Evolutionary conservation across 768 basidiomycete genomes (phyloP).

Genomic region (Gelatoporia subvermispora): DNA sequence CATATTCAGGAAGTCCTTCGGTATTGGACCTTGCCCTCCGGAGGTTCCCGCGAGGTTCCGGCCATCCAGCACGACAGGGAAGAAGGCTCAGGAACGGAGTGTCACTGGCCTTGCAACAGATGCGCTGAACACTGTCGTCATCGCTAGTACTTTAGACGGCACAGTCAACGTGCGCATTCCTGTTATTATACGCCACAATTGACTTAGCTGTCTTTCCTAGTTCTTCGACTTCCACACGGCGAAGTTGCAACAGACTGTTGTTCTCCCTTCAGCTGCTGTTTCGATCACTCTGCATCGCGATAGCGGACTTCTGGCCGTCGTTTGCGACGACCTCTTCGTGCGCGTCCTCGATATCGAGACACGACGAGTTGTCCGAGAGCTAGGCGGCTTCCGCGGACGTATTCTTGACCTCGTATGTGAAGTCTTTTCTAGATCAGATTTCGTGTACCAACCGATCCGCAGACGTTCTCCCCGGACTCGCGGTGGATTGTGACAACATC

Average conservation of each 20-base stretch:
- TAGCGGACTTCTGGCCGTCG: constrained; percentile 74
- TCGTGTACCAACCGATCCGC: constrained; percentile 1
- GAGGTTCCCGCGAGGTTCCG: constrained; percentile 40
- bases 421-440: neutral
- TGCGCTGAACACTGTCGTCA: constrained; percentile 71
- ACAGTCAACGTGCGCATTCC: constrained; percentile 67
- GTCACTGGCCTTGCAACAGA: constrained; percentile 86
- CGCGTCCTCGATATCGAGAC: constrained; percentile 93
- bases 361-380: constrained; percentile 76
- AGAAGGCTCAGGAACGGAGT: constrained; percentile 43
- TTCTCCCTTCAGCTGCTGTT: constrained; percentile 62
- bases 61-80: constrained; percentile 30
- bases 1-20: constrained; percentile 72
- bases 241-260: constrained; percentile 60
- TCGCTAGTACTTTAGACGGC: constrained; percentile 87
- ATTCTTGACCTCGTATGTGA: constrained; percentile 78
- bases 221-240: constrained; percentile 96
- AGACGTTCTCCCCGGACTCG: constrained; percentile 95
- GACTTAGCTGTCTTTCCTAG: constrained; percentile 34
- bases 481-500: constrained; percentile 89
- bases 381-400: constrained; percentile 79
- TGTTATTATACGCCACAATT: neutral
- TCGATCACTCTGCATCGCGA: constrained; percentile 78
- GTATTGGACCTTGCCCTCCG: constrained; percentile 58
- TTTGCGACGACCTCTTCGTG: constrained; percentile 84